Evolutionary conservation across 2,329 filamentous ascomycete genomes (phyloP), one percentile per base, ranked within the genome.

Genomic region (Colletotrichum chlorophyti): DNA sequence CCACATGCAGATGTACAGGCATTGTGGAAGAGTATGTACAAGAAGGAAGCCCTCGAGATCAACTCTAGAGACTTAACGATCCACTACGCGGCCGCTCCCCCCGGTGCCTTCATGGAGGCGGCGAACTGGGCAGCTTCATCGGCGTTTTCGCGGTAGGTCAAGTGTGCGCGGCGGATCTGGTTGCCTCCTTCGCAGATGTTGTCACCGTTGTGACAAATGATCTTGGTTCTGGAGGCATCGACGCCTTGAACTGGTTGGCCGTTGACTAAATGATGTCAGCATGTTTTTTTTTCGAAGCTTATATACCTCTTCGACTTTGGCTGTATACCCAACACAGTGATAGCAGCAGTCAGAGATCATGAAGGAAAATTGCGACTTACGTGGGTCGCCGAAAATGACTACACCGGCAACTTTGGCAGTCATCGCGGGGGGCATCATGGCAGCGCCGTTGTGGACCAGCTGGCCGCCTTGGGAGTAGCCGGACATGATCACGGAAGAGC

Each of bases 391-490:
- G 48, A 68, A 72, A 58, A 63, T 72, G 40, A 69, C 66, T 38
- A 62, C 68, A 4, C 68, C 69, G 6, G 66, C 64, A 37, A 74
- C 63, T 48, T 66, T 68, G 62, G 58, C 57, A 8, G 66, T 51
- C 10, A 60, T 62, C 6, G 68, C 81, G 69, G 80, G 41, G 2
- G 69, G 64, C 29, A 76, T 66, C 53, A 63, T 60, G 6, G 64
- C 67, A 21, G 76, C 77, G 2, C 76, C 77, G 24, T 79, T 77
- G 67, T 81, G 79, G 1, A 79, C 76, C 6, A 72, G 63, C 64
- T 68, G 70, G 19, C 66, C 65, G 42, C 70, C 74, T 57, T 76
- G 78, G 63, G 76, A 79, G 65, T 81, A 82, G 3, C 79, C 79
- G 6, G 76, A 72, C 63, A 81, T 70, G 34, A 80, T 75, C 19